phyloP scores from a whole-genome alignment of 345 rosid species.

The Salix exigua region DNA sequence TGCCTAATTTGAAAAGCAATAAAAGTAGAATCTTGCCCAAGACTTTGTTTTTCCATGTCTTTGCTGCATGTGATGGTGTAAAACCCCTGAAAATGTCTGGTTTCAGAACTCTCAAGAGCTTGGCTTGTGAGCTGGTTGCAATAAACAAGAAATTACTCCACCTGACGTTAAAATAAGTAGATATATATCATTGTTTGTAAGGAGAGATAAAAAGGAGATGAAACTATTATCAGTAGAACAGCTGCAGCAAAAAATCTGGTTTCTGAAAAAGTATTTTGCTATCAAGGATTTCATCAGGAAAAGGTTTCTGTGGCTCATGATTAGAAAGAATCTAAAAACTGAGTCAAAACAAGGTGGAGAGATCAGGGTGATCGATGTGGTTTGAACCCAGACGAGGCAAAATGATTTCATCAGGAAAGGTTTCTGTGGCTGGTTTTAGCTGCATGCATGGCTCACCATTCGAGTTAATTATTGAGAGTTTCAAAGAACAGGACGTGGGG shows the following conservation, averaged over 20 bases:
- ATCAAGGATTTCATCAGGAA: neutral
- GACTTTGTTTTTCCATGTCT: neutral
- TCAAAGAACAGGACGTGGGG: too few relatives aligned
- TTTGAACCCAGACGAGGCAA: too few relatives aligned
- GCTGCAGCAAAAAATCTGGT: neutral
- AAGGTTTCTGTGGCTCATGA: neutral
- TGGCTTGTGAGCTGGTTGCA: neutral
- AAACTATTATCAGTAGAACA: neutral
- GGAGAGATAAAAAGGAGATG: neutral
- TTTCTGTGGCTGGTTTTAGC: too few relatives aligned
- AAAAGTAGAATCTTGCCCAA: slow-evolving; percentile 21
- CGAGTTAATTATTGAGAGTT: too few relatives aligned
- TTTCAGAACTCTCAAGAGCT: neutral
- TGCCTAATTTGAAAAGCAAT: slow-evolving; percentile 27
- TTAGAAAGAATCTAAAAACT: neutral
- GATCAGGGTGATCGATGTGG: too few relatives aligned
- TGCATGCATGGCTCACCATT: too few relatives aligned
- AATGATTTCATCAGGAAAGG: too few relatives aligned
- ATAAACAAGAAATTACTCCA: neutral
- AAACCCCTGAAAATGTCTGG: neutral
- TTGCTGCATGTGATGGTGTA: neutral
- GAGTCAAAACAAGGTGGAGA: too few relatives aligned
- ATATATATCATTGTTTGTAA: neutral
- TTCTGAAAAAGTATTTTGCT: neutral
- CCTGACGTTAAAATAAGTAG: neutral